These are phyloP conservation scores for Aspergillus pseudoterreus DNA, from an alignment of 2,329 filamentous ascomycete species.

Conservation along the genomic window DNA sequence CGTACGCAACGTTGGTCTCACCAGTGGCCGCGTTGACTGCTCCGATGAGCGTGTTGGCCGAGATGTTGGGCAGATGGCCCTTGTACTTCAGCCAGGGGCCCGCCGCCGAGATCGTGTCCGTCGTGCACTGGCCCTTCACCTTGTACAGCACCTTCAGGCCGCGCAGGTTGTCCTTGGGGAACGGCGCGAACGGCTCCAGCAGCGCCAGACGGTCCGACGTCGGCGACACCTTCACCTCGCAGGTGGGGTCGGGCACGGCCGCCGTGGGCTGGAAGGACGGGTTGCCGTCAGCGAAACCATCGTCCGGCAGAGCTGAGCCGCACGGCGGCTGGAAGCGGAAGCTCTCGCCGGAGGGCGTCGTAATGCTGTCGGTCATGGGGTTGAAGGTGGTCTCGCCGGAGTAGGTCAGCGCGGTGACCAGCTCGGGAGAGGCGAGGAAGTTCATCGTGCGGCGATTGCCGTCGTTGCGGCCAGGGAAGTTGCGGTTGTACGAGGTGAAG, in stretches of 20 bases:
- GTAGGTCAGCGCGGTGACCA: constrained; percentile 95
- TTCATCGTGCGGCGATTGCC: constrained; percentile 98
- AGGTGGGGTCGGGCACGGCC: constrained; percentile 65
- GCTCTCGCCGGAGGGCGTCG: constrained; percentile 70
- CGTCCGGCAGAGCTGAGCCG: constrained; percentile 58
- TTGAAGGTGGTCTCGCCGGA: constrained; percentile 93
- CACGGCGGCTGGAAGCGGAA: constrained; percentile 81
- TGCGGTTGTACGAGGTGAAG: constrained; percentile 95
- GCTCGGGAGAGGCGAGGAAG: constrained; percentile 93
- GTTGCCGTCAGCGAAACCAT: constrained; percentile 79
- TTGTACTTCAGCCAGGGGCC: constrained; percentile 99
- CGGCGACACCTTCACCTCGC: constrained; percentile 74
- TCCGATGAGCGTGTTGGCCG: constrained; percentile 93
- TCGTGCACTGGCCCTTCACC: constrained; percentile 96
- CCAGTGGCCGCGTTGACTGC: constrained; percentile 88
- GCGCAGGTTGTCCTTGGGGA: constrained; percentile 70
- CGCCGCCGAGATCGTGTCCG: constrained; percentile 95
- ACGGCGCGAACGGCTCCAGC: constrained; percentile 83
- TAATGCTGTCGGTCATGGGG: constrained; percentile 81
- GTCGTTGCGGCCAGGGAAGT: constrained; percentile 95
- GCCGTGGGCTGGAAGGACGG: constrained; percentile 69
- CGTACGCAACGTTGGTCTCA: constrained; percentile 89
- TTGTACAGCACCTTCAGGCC: constrained; percentile 88
- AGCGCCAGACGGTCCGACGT: constrained; percentile 86
- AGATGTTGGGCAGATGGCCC: constrained; percentile 96